A percentile compares a stretch with the other conserved stretches of the same genome.
These are phyloP conservation scores for Pichia sp. DNA, from an alignment of 1,139 yeast genomes.

Conservation along the genomic window DNA sequence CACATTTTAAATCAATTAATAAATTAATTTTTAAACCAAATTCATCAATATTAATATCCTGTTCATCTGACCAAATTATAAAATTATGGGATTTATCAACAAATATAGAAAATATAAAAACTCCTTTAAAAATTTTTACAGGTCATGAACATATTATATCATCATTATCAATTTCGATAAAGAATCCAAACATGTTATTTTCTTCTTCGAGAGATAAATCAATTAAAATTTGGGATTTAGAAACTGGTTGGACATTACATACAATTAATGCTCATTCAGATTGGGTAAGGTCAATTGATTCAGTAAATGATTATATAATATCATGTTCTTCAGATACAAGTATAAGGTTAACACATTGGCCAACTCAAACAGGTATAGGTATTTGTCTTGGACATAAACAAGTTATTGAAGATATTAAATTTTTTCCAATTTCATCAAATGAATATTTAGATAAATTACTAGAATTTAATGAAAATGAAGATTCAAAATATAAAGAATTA, in stretches of 20 bases:
- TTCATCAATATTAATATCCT: slow-evolving; percentile 27
- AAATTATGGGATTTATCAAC: slow-evolving; percentile 25
- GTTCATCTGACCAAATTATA: slow-evolving; percentile 61
- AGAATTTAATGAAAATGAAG: slow-evolving; percentile 13
- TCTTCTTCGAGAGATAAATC: slow-evolving; percentile 76
- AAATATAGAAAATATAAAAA: slow-evolving; percentile 8
- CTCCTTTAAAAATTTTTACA: slow-evolving; percentile 55
- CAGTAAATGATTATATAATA: slow-evolving; percentile 43
- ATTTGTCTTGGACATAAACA: slow-evolving; percentile 73
- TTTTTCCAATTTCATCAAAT: slow-evolving; percentile 54
- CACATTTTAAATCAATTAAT: slow-evolving; percentile 71
- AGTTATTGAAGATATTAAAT: slow-evolving; percentile 69
- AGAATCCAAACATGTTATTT: slow-evolving; percentile 40
- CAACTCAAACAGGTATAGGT: slow-evolving; percentile 63
- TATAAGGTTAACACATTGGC: slow-evolving; percentile 55
- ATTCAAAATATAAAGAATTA: slow-evolving; percentile 30
- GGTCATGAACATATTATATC: slow-evolving; percentile 95
- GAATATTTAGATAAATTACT: slow-evolving; percentile 42
- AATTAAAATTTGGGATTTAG: slow-evolving; percentile 70
- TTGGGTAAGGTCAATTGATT: slow-evolving; percentile 69
- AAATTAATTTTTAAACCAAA: slow-evolving; percentile 45
- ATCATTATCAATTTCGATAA: slow-evolving; percentile 47
- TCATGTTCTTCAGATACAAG: slow-evolving; percentile 83
- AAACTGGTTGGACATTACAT: slow-evolving; percentile 59
- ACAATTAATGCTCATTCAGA: slow-evolving; percentile 77